phyloP scores from a whole-genome alignment of 75 land plant species.

The Pinus tabuliformis region DNA sequence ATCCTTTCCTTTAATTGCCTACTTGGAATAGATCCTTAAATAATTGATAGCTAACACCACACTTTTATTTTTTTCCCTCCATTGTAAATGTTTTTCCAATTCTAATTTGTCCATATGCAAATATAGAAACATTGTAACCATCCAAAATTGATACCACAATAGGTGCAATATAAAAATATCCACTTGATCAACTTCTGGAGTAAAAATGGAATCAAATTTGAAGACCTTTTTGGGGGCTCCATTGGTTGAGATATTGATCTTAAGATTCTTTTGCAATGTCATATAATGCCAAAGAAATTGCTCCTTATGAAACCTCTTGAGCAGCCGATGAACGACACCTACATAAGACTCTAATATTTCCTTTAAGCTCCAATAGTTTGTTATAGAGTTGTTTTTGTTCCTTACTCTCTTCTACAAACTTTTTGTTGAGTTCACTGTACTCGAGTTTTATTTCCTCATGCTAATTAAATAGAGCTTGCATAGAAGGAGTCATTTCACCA shows the following conservation, averaged over 20 bases:
- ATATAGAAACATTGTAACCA: slow-evolving; percentile 97
- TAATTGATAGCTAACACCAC: slow-evolving; percentile 93
- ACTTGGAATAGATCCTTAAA: slow-evolving; percentile 81
- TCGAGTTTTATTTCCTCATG: slow-evolving; percentile 41
- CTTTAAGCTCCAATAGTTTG: slow-evolving; percentile 79
- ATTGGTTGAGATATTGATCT: slow-evolving; percentile 60
- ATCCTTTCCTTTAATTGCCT: slow-evolving; percentile 47
- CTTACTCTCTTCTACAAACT: slow-evolving; percentile 59
- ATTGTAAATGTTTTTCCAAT: slow-evolving; percentile 98
- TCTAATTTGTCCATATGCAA: slow-evolving; percentile 99
- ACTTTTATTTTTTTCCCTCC: slow-evolving; percentile 76
- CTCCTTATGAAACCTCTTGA: slow-evolving; percentile 58
- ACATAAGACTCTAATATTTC: slow-evolving; percentile 96
- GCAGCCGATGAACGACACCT: slow-evolving; percentile 76
- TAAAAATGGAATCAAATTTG: slow-evolving; percentile 92
- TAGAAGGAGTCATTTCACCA: slow-evolving; percentile 29
- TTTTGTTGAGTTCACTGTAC: slow-evolving; percentile 45
- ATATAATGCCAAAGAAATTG: slow-evolving; percentile 69
- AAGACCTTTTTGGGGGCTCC: slow-evolving; percentile 67
- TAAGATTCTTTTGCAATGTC: slow-evolving; percentile 80
- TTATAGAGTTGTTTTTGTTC: slow-evolving; percentile 71
- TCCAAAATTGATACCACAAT: slow-evolving; percentile 86
- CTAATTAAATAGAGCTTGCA: slow-evolving; percentile 53
- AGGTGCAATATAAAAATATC: slow-evolving; percentile 91
- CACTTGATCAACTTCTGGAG: slow-evolving; percentile 80